Percentiles rank a stretch among this genome's conserved stretches.
These are phyloP conservation scores for Glaciozyma antarctica DNA, from an alignment of 768 basidiomycete species.

Conservation along the genomic window DNA sequence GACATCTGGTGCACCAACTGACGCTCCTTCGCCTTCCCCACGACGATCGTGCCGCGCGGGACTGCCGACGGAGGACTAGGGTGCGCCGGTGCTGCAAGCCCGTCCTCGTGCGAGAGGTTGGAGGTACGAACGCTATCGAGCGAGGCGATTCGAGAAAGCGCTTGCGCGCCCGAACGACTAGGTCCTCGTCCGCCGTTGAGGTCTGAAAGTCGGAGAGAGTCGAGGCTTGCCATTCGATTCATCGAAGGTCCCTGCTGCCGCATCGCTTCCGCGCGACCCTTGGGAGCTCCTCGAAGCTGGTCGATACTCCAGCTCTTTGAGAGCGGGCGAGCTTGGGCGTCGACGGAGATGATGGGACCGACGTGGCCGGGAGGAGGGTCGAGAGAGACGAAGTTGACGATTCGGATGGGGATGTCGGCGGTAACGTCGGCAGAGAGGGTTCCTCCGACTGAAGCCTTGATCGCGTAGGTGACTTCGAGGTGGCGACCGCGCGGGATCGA, in stretches of 20 bases:
- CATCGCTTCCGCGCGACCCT: slow-evolving; percentile 5
- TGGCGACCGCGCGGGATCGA: slow-evolving; percentile 59
- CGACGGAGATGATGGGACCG: background rate
- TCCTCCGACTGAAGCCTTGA: slow-evolving; percentile 58
- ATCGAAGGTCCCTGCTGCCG: background rate
- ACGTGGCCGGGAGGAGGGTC: slow-evolving; percentile 58
- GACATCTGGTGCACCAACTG: slow-evolving; percentile 34
- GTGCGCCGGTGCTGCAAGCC: too few relatives aligned
- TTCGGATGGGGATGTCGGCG: slow-evolving; percentile 61
- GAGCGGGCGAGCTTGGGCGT: slow-evolving; percentile 1
- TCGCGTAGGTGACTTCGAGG: slow-evolving; percentile 64
- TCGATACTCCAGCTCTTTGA: slow-evolving; percentile 24
- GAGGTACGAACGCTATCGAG: slow-evolving; percentile 11
- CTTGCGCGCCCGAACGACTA: background rate
- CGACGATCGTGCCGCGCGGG: background rate
- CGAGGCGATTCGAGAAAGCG: slow-evolving; percentile 17
- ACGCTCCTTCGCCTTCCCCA: slow-evolving; percentile 20
- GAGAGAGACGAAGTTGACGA: slow-evolving; percentile 76
- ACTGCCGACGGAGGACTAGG: background rate
- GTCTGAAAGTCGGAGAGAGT: slow-evolving; percentile 19
- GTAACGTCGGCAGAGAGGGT: slow-evolving; percentile 54
- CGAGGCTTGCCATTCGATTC: slow-evolving; percentile 19
- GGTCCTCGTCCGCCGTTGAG: slow-evolving; percentile 20
- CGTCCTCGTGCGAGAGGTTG: slow-evolving; percentile 1
- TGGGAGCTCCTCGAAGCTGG: background rate